Evolutionary conservation across 148 eudicot species (phyloP), one percentile per base, ranked within the genome.

Genomic region (Talinum fruticosum): DNA sequence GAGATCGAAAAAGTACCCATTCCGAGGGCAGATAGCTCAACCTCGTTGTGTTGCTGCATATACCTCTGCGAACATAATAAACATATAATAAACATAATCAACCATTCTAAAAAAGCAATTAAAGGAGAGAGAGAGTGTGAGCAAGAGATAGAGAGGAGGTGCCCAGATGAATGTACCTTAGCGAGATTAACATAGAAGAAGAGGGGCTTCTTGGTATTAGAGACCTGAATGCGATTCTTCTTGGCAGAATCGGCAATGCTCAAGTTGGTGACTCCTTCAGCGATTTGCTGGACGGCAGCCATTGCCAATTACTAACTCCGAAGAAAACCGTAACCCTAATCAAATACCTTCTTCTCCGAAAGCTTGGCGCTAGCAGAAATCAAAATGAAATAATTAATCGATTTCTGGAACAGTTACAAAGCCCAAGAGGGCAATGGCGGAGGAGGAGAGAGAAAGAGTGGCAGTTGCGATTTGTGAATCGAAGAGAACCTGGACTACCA

Each of bases 161-260:
- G 10, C 37, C 32, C 28, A 8, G 24, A 72, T 5, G 29, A 29
- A 6, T 30, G 4, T 29, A 89, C 93, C 89, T 89, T 89, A 47
- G 93, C 89, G 64, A 89, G 90, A 89, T 89, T 89, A 74, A 90
- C 91, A 61, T 90, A 88, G 87, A 90, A 90, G 24, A 90, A 90
- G 45, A 90, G 81, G 78, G 90, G 93, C 36, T 87, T 89, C 67
- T 89, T 89, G 74, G 93, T 87, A 75, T 88, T 86, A 32, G 90
- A 89, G 74, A 89, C 93, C 68, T 89, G 93, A 75, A 89, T 89
- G 14, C 90, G 88, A 47, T 88, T 89, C 84, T 84, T 89, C 80
- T 83, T 86, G 18, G 66, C 77, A 29, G 78, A 59, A 79, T 87
- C 93, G 19, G 18, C 67, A 57, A 89, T 72, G 80, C 73, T 80